Percentiles rank a stretch among this genome's conserved stretches.
phyloP scores from a whole-genome alignment of 129 eudicot genomes.

The Oenanthe sinensis region DNA sequence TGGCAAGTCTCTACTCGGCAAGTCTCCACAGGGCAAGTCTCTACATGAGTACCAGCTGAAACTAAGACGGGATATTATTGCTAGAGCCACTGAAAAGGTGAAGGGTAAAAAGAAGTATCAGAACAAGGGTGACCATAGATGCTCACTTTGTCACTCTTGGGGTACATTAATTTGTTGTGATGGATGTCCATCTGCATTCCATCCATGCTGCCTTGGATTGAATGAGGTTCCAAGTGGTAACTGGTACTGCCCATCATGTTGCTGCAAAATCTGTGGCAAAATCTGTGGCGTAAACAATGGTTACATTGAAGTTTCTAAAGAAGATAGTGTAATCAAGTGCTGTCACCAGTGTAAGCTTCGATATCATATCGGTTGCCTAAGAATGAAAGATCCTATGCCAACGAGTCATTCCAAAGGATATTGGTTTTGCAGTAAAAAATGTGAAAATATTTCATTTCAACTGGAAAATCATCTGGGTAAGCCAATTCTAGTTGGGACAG shows the following conservation, averaged over 20 bases:
- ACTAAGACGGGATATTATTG: conserved; percentile 23
- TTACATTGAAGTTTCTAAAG: conserved; percentile 19
- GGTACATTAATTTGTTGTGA: conserved; percentile 64
- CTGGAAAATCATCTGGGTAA: conserved; percentile 51
- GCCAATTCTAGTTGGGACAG: conserved; percentile 49
- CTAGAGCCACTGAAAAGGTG: conserved; percentile 13
- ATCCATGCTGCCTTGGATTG: conserved; percentile 56
- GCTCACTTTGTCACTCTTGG: conserved; percentile 62
- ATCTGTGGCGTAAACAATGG: conserved; percentile 22
- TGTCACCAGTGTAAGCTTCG: conserved; percentile 66
- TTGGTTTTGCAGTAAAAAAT: conserved; percentile 63
- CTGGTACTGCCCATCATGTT: conserved; percentile 86
- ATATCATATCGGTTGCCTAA: conserved; percentile 63
- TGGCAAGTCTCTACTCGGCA: too few relatives aligned
- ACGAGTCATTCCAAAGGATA: conserved; percentile 24
- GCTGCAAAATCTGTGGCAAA: conserved; percentile 69
- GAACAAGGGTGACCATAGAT: conserved; percentile 38
- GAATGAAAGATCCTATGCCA: conserved; percentile 20
- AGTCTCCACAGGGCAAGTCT: too few relatives aligned
- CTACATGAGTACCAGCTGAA: conserved; percentile 58
- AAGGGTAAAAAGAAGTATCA: conserved; percentile 18
- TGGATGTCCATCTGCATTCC: conserved; percentile 72
- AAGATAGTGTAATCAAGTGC: conserved; percentile 22
- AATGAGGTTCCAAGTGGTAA: conserved; percentile 20
- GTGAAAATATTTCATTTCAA: conserved; percentile 63